Evolutionary conservation across 768 basidiomycete genomes (phyloP).

Genomic region (Nidularia pulvinata): DNA sequence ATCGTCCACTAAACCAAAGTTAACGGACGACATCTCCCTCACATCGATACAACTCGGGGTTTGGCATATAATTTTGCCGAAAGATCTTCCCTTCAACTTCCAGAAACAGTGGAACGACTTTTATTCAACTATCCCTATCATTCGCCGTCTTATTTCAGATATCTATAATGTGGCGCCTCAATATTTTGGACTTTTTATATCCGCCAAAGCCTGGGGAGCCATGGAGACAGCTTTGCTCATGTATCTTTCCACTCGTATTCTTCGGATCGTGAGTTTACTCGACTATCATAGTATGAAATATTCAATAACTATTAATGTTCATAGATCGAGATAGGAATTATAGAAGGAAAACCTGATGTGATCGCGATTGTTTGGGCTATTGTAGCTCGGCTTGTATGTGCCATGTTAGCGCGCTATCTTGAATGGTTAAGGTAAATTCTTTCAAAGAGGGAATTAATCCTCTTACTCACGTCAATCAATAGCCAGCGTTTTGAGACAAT

Average conservation of each 20-base stretch:
- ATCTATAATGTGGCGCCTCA: conserved; percentile 14
- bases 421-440: conserved; percentile 16
- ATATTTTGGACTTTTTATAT: conserved; percentile 12
- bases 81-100: conserved; percentile 4
- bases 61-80: conserved; percentile 11
- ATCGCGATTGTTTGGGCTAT: conserved; percentile 5
- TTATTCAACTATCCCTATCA: conserved; percentile 10
- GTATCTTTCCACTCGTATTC: conserved; percentile 16
- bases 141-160: conserved; percentile 15
- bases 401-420: conserved; percentile 10
- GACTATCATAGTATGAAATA: background rate
- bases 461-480: background rate
- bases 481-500: conserved; percentile 4
- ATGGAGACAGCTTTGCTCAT: conserved; percentile 19
- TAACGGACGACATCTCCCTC: no score
- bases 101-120: conserved; percentile 5
- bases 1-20: no score
- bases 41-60: conserved; percentile 8
- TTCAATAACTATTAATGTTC: background rate
- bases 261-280: conserved; percentile 12
- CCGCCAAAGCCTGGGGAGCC: conserved; percentile 17
- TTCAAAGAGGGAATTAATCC: no score
- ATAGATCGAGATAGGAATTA: conserved; percentile 17
- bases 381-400: conserved; percentile 9
- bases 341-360: background rate